Percentiles rank a stretch among this genome's conserved stretches.
These are phyloP conservation scores for Trichoderma sp. DNA, from an alignment of 2,329 filamentous ascomycete species.

Conservation along the genomic window DNA sequence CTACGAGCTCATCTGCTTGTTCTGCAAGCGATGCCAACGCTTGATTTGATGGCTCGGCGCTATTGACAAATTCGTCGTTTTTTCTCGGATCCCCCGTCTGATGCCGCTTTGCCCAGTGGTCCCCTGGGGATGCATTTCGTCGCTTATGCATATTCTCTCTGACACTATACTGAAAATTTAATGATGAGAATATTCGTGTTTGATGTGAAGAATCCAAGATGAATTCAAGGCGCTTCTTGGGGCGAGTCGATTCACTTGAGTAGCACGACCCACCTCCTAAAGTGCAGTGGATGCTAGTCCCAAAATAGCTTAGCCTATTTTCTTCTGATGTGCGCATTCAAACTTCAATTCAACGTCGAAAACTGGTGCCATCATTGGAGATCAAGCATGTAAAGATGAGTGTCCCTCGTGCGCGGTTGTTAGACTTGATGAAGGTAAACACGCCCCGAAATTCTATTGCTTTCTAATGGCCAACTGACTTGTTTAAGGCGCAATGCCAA, in stretches of 20 bases:
- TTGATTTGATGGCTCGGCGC: neutral
- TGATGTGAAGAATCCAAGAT: neutral
- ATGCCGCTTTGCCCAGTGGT: slow-evolving; percentile 20
- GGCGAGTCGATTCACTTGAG: neutral
- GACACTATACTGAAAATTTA: neutral
- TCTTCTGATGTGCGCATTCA: neutral
- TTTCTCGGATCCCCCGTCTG: neutral
- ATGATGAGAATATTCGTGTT: neutral
- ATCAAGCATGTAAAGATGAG: slow-evolving; percentile 51
- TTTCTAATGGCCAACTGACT: slow-evolving; percentile 26
- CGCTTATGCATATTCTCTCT: slow-evolving; percentile 41
- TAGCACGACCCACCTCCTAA: neutral
- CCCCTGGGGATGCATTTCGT: neutral
- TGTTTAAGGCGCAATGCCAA: slow-evolving; percentile 74
- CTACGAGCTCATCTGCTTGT: slow-evolving; percentile 39
- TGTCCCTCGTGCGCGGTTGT: slow-evolving; percentile 59
- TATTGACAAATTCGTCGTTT: neutral
- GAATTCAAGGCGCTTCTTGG: neutral
- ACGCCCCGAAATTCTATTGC: neutral
- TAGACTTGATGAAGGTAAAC: slow-evolving; percentile 76
- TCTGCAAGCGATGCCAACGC: slow-evolving; percentile 14
- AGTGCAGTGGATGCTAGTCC: neutral
- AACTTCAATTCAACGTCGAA: slow-evolving; percentile 32
- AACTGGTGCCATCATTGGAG: slow-evolving; percentile 25
- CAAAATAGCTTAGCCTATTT: neutral